Percentiles rank a stretch among this genome's conserved stretches.
phyloP scores from a whole-genome alignment of 2,329 filamentous ascomycete species.

The Trichoderma polysporum region DNA sequence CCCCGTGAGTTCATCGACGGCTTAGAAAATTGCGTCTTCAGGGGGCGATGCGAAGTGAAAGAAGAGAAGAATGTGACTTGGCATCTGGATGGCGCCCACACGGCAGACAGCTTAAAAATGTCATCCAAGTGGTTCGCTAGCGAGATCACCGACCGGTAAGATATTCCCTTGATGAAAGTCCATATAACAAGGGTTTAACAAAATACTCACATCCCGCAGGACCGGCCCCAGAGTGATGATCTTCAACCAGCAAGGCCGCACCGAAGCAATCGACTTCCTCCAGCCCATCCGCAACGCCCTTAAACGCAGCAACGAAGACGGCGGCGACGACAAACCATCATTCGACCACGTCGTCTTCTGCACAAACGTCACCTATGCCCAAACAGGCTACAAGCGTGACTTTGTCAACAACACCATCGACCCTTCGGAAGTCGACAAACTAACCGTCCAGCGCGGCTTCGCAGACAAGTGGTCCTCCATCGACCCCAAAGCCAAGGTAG shows the following conservation, averaged over 20 bases:
- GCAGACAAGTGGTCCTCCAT: constrained; percentile 51
- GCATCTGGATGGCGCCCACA: constrained; percentile 94
- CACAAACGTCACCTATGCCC: constrained; percentile 65
- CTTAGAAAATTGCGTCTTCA: constrained; percentile 71
- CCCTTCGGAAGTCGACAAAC: constrained; percentile 49
- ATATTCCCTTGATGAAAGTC: background rate
- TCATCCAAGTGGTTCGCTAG: constrained; percentile 78
- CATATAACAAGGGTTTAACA: background rate
- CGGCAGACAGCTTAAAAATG: constrained; percentile 80
- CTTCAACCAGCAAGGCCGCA: constrained; percentile 79
- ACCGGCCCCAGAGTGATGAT: constrained; percentile 59
- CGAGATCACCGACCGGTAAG: constrained; percentile 41
- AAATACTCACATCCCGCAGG: constrained; percentile 24
- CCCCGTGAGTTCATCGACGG: constrained; percentile 68
- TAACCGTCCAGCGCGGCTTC: constrained; percentile 54
- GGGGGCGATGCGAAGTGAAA: constrained; percentile 73
- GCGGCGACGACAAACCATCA: constrained; percentile 29
- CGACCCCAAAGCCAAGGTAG: constrained; percentile 47
- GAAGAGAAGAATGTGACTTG: constrained; percentile 62
- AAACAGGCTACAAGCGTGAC: constrained; percentile 54
- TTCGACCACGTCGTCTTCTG: constrained; percentile 82
- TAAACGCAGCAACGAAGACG: constrained; percentile 29
- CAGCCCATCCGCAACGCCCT: constrained; percentile 44
- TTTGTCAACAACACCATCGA: constrained; percentile 58
- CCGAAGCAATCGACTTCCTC: constrained; percentile 55